Conservation (phyloP, 1,139 yeast species). For the Suhomyces chickasaworum region DNA sequence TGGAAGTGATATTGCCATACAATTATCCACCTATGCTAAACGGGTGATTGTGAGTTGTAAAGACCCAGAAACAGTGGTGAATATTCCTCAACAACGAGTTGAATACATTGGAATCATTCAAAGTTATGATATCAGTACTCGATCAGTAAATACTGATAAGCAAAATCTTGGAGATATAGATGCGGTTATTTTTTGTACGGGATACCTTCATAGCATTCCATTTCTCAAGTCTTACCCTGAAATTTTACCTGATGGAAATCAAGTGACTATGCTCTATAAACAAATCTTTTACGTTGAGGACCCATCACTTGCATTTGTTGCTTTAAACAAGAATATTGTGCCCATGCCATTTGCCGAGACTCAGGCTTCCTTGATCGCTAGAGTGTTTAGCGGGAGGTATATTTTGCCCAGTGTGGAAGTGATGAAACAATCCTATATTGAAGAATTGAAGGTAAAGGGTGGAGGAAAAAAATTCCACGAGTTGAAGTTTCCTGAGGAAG, state of each 20-base stretch:
- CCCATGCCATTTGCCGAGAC: conserved; percentile 54
- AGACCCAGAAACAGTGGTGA: conserved; percentile 24
- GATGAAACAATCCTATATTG: conserved; percentile 28
- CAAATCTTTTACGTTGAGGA: conserved; percentile 50
- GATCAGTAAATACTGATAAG: conserved; percentile 31
- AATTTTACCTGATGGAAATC: conserved; percentile 33
- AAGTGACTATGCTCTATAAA: conserved; percentile 38
- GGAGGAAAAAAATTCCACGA: conserved; percentile 30
- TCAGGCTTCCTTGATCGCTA: conserved; percentile 47
- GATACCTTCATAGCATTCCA: conserved; percentile 47
- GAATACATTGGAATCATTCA: conserved; percentile 31
- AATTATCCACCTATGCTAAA: conserved; percentile 41
- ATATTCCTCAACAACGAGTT: conserved; percentile 20
- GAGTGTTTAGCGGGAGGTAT: conserved; percentile 44
- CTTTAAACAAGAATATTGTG: conserved; percentile 41
- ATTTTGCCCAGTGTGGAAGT: conserved; percentile 35
- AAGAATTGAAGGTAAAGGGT: conserved; percentile 27
- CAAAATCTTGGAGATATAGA: conserved; percentile 34
- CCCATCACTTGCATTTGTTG: conserved; percentile 44
- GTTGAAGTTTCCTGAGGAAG: conserved; percentile 33
- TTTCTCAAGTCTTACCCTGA: conserved; percentile 37
- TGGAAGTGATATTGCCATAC: conserved; percentile 51
- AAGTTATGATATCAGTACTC: conserved; percentile 21
- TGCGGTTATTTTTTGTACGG: conserved; percentile 49
- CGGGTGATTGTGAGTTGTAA: conserved; percentile 40